Base-by-base conservation (phyloP, 2,329 filamentous ascomycete genomes). In the Epichloe scottii region DNA sequence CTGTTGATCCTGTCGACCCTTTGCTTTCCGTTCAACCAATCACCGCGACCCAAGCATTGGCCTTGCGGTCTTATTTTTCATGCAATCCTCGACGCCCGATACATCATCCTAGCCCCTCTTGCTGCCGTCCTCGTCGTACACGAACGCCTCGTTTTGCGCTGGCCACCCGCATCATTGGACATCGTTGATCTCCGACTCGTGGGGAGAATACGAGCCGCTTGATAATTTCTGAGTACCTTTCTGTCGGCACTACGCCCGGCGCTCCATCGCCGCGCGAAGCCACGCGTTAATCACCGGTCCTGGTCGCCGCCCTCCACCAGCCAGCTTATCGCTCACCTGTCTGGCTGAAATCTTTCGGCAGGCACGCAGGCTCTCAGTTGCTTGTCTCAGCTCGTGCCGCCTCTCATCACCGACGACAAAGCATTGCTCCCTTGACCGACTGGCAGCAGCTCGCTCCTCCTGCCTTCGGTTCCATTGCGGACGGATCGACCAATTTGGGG, bases 161-260 rank as follows among this genome's bases (percentile, higher is more conserved):
- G 52, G 49, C 50, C 58, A 52, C 55, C 52, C 43, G 56, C 51
- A 53, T 54, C 55, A 61, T 63, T 63, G 61, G 58, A 51, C 54
- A 56, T 57, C 53, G 37, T 49, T 48, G 23, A 46, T 46, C 17
- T 47, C 26, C 38, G 34, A 19, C 46, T 50, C 52, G 50, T 56
- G 33, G 45, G 46, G 53, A 60, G 58, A 61, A 66, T 66, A 66
- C 64, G 64, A 66, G 61, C 57, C 56, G 46, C 53, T 53, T 19
- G 37, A 38, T 17, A 34, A 43, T 49, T 35, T 45, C 37, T 7
- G 14, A 39, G 17, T n/a, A 30, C 12, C 17, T 47, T 56, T 56
- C 56, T 53, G 43, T 57, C 58, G 54, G 55, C 53, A 56, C 49
- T 56, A 48, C 54, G 53, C 57, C 56, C 58, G 56, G 58, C 57